Evolutionary conservation across 805 yeast species (phyloP).

Genomic region (Torulaspora maleeae): DNA sequence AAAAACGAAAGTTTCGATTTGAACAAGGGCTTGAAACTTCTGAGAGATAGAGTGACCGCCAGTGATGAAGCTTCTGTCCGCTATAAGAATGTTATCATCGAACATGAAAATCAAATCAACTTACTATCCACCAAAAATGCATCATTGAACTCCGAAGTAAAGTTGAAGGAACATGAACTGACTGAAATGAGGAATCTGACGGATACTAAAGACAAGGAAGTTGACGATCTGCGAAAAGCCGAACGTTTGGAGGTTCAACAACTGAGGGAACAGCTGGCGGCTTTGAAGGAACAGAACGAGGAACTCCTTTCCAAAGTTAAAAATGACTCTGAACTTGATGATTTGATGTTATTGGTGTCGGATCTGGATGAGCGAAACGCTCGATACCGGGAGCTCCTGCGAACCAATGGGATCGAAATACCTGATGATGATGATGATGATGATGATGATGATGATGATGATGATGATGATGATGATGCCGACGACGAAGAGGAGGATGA

Average conservation of each 20-base stretch:
- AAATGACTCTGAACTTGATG: constrained; percentile 45
- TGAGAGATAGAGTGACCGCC: not conserved
- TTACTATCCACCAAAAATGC: not conserved
- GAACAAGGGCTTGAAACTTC: not conserved
- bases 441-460: constrained; percentile 58
- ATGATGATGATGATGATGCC: constrained; percentile 19
- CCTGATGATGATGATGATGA: constrained; percentile 70
- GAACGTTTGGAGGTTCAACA: constrained; percentile 2
- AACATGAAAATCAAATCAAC: constrained; percentile 2
- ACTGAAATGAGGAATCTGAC: not conserved
- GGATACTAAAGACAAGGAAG: not conserved
- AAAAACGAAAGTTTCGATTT: constrained; percentile 1
- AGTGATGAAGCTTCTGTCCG: constrained; percentile 1
- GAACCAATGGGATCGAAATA: constrained; percentile 51
- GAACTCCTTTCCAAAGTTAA: constrained; percentile 12
- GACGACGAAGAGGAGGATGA: not conserved
- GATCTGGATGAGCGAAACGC: constrained; percentile 69
- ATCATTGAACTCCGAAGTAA: not conserved
- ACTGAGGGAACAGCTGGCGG: constrained; percentile 6
- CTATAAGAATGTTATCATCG: not conserved
- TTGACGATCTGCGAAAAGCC: not conserved
- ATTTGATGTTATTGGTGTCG: constrained; percentile 66
- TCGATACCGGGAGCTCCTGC: constrained; percentile 50
- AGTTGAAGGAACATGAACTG: not conserved
- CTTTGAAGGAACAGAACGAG: constrained; percentile 8